Conservation (phyloP, 768 basidiomycete genomes). For the Russula griseocarnosa region DNA sequence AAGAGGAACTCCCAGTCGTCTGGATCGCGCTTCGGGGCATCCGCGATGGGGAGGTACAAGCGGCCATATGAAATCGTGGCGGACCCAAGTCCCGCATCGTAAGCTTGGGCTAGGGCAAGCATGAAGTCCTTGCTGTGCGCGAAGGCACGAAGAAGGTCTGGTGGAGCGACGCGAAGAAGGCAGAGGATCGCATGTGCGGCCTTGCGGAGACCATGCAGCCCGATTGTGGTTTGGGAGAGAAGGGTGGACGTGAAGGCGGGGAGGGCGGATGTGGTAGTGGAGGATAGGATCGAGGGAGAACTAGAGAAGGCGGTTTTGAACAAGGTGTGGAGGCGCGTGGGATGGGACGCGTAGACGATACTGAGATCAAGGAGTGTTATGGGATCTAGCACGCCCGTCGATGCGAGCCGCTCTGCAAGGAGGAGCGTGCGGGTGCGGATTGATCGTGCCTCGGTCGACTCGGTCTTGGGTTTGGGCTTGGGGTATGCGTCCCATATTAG, state of each 20-base stretch:
- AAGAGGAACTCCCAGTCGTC: slow-evolving; percentile 71
- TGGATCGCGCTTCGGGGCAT: slow-evolving; percentile 29
- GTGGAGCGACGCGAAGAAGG: slow-evolving; percentile 51
- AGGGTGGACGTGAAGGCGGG: slow-evolving; percentile 53
- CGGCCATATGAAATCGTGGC: slow-evolving; percentile 64
- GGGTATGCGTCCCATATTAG: slow-evolving; percentile 53
- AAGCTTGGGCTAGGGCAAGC: slow-evolving; percentile 53
- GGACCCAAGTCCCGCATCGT: slow-evolving; percentile 53
- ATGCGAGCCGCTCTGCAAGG: slow-evolving; percentile 54
- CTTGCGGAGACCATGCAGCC: slow-evolving; percentile 67
- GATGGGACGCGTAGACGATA: slow-evolving; percentile 49
- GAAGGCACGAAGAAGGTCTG: slow-evolving; percentile 49
- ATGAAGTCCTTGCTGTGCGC: slow-evolving; percentile 50
- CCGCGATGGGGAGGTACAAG: slow-evolving; percentile 35
- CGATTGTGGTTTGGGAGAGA: slow-evolving; percentile 35
- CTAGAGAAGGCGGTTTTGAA: slow-evolving; percentile 41
- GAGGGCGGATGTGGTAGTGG: slow-evolving; percentile 40
- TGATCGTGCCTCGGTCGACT: slow-evolving; percentile 38
- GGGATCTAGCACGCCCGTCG: slow-evolving; percentile 43
- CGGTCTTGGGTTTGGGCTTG: slow-evolving; percentile 10
- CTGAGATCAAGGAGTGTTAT: slow-evolving; percentile 60
- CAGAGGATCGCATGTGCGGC: slow-evolving; percentile 52
- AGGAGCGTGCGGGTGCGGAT: slow-evolving; percentile 49
- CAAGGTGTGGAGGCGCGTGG: slow-evolving; percentile 44
- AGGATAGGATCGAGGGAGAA: slow-evolving; percentile 35